Percentiles rank a stretch among this genome's conserved stretches.
These are phyloP conservation scores for Eimeria necatrix DNA, from an alignment of 169 alveolate genomes.

Conservation along the genomic window DNA sequence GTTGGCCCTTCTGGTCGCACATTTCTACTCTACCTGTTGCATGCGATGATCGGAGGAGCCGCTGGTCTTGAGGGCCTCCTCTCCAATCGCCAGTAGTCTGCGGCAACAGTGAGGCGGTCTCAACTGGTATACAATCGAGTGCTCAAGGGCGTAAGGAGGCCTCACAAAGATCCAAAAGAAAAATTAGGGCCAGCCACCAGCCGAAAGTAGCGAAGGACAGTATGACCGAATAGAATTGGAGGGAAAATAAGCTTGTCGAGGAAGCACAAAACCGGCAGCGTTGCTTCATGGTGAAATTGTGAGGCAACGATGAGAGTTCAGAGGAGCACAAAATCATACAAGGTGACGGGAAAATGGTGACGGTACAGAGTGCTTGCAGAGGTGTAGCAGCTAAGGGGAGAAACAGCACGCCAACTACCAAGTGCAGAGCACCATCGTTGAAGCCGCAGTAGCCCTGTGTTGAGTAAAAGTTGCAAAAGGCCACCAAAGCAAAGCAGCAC, in stretches of 20 bases:
- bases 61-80: constrained; percentile 1
- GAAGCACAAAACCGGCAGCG: neutral
- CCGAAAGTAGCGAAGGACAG: neutral
- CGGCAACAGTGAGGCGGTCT: neutral
- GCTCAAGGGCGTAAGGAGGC: neutral
- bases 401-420: no score
- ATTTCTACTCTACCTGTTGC: neutral
- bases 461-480: no score
- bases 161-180: neutral
- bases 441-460: no score
- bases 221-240: no score
- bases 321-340: no score
- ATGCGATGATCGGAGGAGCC: constrained; percentile 26
- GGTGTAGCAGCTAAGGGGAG: no score
- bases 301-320: no score
- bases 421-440: no score
- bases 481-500: neutral
- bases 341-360: no score
- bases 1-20: neutral
- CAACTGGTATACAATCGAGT: neutral
- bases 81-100: constrained; percentile 39
- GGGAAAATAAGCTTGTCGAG: neutral
- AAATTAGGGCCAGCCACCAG: neutral
- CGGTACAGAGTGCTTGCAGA: no score
- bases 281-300: no score